Conservation (phyloP, 148 eudicot species). For the Fallopia convolvulus region DNA sequence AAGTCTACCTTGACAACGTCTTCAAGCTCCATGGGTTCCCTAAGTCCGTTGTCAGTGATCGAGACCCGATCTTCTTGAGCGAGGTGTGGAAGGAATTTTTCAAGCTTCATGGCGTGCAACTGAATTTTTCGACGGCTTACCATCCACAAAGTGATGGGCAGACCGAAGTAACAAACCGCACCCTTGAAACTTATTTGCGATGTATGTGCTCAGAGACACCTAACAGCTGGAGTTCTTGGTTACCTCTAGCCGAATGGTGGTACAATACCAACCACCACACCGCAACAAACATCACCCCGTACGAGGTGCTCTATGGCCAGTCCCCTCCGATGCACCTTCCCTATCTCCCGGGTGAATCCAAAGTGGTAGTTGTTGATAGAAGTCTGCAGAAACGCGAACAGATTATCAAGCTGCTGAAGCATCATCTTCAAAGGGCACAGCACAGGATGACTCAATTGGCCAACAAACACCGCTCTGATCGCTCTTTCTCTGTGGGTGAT, state of each 20-base stretch:
- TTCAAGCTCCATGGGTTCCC: slow-evolving; percentile 18
- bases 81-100: slow-evolving; percentile 15
- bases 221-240: not conserved
- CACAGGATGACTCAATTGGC: not conserved
- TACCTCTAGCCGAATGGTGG: not conserved
- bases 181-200: not conserved
- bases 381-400: not conserved
- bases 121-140: slow-evolving; percentile 1
- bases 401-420: not conserved
- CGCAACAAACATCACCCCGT: not conserved
- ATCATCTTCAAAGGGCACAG: not conserved
- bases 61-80: slow-evolving; percentile 11
- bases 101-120: not conserved
- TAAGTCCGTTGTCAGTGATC: slow-evolving; percentile 5
- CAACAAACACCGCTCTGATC: not conserved
- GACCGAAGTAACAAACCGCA: slow-evolving; percentile 10
- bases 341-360: not conserved
- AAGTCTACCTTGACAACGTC: slow-evolving; percentile 2
- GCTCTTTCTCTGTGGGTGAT: not conserved
- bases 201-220: slow-evolving; percentile 5
- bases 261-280: not conserved
- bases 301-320: not conserved
- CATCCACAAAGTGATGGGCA: slow-evolving; percentile 26
- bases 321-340: not conserved
- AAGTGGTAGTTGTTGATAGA: not conserved